Percentiles rank a stretch among this genome's conserved stretches.
These are phyloP conservation scores for Cutaneotrichosporon curvatum DNA, from an alignment of 1,284 basidiomycete genomes.

Conservation along the genomic window DNA sequence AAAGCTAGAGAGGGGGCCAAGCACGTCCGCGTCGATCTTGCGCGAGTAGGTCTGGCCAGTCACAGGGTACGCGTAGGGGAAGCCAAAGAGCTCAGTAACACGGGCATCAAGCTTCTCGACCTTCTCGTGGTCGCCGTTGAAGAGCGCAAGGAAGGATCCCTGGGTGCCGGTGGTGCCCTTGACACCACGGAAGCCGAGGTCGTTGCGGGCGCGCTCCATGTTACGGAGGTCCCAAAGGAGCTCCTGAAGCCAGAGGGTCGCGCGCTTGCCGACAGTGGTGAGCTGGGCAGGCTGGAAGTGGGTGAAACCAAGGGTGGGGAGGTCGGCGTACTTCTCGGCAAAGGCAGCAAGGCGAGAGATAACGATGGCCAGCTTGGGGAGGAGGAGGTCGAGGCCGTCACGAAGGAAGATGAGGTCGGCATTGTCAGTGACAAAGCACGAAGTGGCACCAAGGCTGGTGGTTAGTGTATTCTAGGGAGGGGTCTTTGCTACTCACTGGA, in stretches of 20 bases:
- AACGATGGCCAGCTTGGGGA: constrained; percentile 79
- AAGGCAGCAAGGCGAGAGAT: constrained; percentile 82
- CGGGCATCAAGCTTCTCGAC: constrained; percentile 82
- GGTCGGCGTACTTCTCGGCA: constrained; percentile 62
- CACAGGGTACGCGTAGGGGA: constrained; percentile 91
- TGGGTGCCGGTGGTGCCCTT: constrained; percentile 99
- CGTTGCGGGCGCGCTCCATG: constrained; percentile 80
- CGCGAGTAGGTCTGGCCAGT: constrained; percentile 98
- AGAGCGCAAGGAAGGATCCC: constrained; percentile 87
- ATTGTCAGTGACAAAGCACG: constrained; percentile 98
- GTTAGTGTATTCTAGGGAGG: background rate
- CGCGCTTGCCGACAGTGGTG: constrained; percentile 98
- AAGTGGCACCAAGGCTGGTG: constrained; percentile 81
- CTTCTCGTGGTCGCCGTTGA: constrained; percentile 92
- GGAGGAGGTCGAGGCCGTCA: constrained; percentile 72
- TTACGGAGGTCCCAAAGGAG: constrained; percentile 95
- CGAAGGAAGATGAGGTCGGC: constrained; percentile 96
- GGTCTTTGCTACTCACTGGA: constrained; percentile 61
- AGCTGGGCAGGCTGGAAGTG: constrained; percentile 99
- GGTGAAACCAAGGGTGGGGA: constrained; percentile 92
- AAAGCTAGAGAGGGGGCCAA: constrained; percentile 80
- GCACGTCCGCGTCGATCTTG: constrained; percentile 92
- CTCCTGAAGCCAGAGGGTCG: constrained; percentile 96
- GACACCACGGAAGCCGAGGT: constrained; percentile 95
- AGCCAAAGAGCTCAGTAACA: constrained; percentile 85